phyloP scores from a whole-genome alignment of 768 basidiomycete species.

The Lactarius indigo region DNA sequence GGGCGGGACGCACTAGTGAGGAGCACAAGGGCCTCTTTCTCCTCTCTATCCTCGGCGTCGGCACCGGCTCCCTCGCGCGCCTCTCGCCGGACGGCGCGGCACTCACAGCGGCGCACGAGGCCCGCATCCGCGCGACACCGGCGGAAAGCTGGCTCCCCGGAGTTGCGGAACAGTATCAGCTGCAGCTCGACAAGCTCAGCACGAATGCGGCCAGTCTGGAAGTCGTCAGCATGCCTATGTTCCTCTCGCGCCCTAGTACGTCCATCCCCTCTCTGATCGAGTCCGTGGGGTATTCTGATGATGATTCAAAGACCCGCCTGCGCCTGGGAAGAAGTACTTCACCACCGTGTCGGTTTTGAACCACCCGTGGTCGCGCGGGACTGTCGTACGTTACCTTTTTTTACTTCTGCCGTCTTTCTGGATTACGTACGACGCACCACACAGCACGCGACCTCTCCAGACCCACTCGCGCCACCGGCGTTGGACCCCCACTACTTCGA shows the following conservation, averaged over 20 bases:
- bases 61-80: constrained; percentile 26
- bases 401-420: background rate
- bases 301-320: constrained; percentile 32
- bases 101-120: constrained; percentile 29
- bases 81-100: constrained; percentile 28
- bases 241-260: constrained; percentile 30
- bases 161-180: constrained; percentile 39
- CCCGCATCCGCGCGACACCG: constrained; percentile 27
- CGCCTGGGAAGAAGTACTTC: constrained; percentile 42
- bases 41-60: constrained; percentile 30
- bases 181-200: constrained; percentile 36
- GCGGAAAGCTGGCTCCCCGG: constrained; percentile 32
- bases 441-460: constrained; percentile 33
- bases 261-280: background rate
- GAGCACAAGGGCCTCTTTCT: constrained; percentile 30
- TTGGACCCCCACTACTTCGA: constrained; percentile 36
- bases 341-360: constrained; percentile 38
- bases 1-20: constrained; percentile 20
- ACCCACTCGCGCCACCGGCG: constrained; percentile 31
- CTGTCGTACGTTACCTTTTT: constrained; percentile 38
- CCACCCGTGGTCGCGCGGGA: constrained; percentile 47
- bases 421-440: constrained; percentile 3
- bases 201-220: constrained; percentile 33
- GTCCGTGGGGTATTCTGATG: background rate
- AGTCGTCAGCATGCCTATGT: constrained; percentile 33